These are phyloP conservation scores for Cephaloascus albidus DNA, from an alignment of 805 yeast species.

Conservation along the genomic window DNA sequence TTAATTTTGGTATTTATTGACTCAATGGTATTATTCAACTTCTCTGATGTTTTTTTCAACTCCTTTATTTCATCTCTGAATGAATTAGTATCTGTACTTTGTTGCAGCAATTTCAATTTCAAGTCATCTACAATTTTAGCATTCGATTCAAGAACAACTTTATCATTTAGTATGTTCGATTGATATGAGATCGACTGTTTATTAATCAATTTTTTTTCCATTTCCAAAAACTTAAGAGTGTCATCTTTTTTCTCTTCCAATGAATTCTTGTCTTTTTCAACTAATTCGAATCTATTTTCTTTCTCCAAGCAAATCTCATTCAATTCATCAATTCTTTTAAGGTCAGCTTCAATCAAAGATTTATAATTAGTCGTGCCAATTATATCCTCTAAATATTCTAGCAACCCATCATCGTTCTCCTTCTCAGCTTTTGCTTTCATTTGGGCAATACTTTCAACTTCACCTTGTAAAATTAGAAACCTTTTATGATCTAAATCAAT, in stretches of 20 bases:
- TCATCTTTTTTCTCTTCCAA: slow-evolving; percentile 60
- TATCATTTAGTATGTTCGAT: slow-evolving; percentile 29
- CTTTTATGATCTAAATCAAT: slow-evolving; percentile 93
- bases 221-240: slow-evolving; percentile 55
- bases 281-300: slow-evolving; percentile 69
- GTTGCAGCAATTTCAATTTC: slow-evolving; percentile 30
- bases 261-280: slow-evolving; percentile 60
- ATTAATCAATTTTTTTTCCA: slow-evolving; percentile 51
- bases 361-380: slow-evolving; percentile 91
- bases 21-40: slow-evolving; percentile 11
- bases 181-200: slow-evolving; percentile 52
- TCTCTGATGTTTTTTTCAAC: slow-evolving; percentile 17
- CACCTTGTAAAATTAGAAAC: slow-evolving; percentile 92
- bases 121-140: slow-evolving; percentile 26
- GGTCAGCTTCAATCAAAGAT: slow-evolving; percentile 56
- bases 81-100: slow-evolving; percentile 29
- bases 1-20: slow-evolving; percentile 13
- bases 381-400: slow-evolving; percentile 93
- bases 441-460: slow-evolving; percentile 95
- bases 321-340: slow-evolving; percentile 54
- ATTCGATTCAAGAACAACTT: slow-evolving; percentile 27
- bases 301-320: slow-evolving; percentile 79
- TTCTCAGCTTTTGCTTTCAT: slow-evolving; percentile 97
- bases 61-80: slow-evolving; percentile 25
- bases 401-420: slow-evolving; percentile 85